Evolutionary conservation across 1,284 basidiomycete genomes (phyloP), one percentile per base, ranked within the genome.

Genomic region (Microbotryum scabiosae): DNA sequence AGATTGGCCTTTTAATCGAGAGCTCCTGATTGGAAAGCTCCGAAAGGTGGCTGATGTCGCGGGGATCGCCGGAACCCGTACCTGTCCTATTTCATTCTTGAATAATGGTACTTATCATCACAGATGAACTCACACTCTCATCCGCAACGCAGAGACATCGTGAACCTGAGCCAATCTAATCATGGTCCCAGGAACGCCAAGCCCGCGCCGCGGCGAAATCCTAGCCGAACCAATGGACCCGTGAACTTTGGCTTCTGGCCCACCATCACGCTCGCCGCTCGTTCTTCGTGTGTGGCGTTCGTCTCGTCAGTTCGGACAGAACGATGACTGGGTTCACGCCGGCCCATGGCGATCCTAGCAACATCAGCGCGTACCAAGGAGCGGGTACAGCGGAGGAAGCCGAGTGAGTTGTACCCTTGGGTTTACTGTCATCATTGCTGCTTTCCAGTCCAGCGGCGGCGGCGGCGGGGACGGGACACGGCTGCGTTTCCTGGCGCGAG

Each of bases 141-240:
- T 41, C 36, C 16, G 14, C 4, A 12, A 18, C 5, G 36, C 36
- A 41, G 16, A 18, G 5, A 41, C 16, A 41, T 18, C 36, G 36
- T 41, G 36, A 5, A 12, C 16, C 9, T 41, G 36, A 9, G 14
- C 36, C 36, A 41, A 41, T 10, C 36, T 18, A 41, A 41, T 41
- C 62, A 63, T 57, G 56, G 30, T 10, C 56, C 56, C 51, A 58
- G 56, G 3, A 62, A 62, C 45, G 52, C 59, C 5, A 68, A 68
- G 54, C 36, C 36, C 14, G 36, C 36, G 36, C 36, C 4, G 16
- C 12, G 16, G 36, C 36, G 36, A 41, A 30, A 41, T 3, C 36
- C 9, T 12, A 12, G 12, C 36, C 30, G 30, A 30, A n/a, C n/a
- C n/a, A n/a, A 6, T 30, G 30, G 30, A 30, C 30, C 8, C 12